phyloP scores from a whole-genome alignment of 495 filamentous ascomycete genomes.

The Collariella sp. region DNA sequence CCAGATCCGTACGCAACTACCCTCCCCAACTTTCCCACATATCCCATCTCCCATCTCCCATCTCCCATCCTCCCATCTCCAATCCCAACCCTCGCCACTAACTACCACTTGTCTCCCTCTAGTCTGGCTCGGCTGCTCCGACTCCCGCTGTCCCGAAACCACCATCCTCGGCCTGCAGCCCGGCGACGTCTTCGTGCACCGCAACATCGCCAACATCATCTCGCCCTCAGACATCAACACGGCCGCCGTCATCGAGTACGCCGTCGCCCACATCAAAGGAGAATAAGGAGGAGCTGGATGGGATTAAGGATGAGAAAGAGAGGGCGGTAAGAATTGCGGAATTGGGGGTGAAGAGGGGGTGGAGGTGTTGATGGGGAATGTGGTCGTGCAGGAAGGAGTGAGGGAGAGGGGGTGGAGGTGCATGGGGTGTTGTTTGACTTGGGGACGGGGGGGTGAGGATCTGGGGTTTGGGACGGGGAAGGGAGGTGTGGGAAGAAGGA shows the following conservation, averaged over 20 bases:
- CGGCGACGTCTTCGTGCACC: constrained; percentile 87
- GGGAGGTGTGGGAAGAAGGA: constrained; percentile 6
- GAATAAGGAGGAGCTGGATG: constrained; percentile 46
- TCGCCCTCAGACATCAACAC: constrained; percentile 68
- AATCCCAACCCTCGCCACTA: neutral
- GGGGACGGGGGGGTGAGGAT: constrained; percentile 47
- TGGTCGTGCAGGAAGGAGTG: constrained; percentile 55
- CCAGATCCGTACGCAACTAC: constrained; percentile 48
- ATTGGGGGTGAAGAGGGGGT: constrained; percentile 59
- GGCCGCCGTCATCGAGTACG: constrained; percentile 73
- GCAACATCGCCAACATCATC: constrained; percentile 90
- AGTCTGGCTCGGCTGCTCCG: constrained; percentile 90
- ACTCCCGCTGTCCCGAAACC: constrained; percentile 82
- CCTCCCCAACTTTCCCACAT: neutral
- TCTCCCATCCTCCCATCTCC: neutral
- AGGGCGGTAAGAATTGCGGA: constrained; percentile 51
- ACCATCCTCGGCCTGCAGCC: constrained; percentile 71
- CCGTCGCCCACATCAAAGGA: constrained; percentile 51
- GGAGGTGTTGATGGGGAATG: constrained; percentile 52
- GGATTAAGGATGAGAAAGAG: constrained; percentile 40
- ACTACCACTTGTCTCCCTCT: neutral
- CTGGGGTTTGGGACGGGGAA: constrained; percentile 39
- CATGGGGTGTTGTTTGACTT: constrained; percentile 67
- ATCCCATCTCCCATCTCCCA: neutral
- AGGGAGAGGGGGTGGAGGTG: constrained; percentile 61